Evolutionary conservation across 352 stramenopile species (phyloP), one percentile per base, ranked within the genome.

Genomic region (Pythium oligandrum): DNA sequence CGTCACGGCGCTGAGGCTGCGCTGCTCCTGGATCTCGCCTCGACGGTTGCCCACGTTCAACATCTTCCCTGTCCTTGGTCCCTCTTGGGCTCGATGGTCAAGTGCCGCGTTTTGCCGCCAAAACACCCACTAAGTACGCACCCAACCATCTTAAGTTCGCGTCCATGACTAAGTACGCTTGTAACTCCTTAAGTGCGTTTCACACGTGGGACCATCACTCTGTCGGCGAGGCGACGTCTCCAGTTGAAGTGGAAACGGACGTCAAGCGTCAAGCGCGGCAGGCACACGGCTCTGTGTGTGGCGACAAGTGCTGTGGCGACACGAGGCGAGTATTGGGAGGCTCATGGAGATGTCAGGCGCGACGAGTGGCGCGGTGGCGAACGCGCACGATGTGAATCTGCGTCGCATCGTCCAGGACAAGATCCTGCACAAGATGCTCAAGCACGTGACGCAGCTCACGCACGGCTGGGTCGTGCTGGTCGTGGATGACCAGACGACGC

Each of bases 401-500:
- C 79, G 79, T n/a, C 65, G 66, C n/a, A 68, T 93, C 30, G 83
- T 92, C 48, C 81, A 90, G 55, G 70, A 88, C 48, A 93, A 90
- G 52, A 64, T 93, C 43, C 66, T 93, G 42, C 53, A 68, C 53
- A 85, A 93, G 67, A 90, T 93, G 81, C 69, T 93, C 40, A 88
- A 86, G 66, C 76, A 87, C 53, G 79, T 88, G 61, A 89, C 77
- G 53, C 70, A 88, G 55, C 64, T 76, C 31, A 90, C 79, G 51
- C 77, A 66, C 54, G 81, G 81, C 9, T 95, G 83, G 81, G 76
- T 93, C 43, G 84, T 99, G 46, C 84, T 99, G 49, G 90, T 99
- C 9, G 85, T 99, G 33, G 96, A 99, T 77, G 81, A 97, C 42
- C 72, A 81, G 51, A 90, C 95, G 6, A 97, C 96, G 36, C 83